Conservation (phyloP, 2,329 filamentous ascomycete genomes). For the Penicillium sp. region DNA sequence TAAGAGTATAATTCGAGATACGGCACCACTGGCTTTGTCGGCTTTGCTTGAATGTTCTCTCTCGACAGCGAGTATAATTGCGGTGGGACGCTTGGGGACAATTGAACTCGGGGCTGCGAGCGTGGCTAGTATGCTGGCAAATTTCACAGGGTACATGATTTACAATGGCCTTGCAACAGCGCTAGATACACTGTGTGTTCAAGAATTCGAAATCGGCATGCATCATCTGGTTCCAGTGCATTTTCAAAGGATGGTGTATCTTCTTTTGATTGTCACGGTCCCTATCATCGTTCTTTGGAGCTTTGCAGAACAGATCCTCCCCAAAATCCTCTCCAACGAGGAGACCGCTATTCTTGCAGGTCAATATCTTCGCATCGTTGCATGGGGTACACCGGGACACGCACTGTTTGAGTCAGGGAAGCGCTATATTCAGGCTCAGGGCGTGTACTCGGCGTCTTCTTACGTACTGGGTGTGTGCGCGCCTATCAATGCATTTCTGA, state of each 20-base stretch:
- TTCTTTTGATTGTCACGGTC: constrained; percentile 70
- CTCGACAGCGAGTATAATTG: constrained; percentile 75
- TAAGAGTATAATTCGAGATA: constrained; percentile 73
- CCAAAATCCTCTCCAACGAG: constrained; percentile 66
- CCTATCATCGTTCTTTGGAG: constrained; percentile 73
- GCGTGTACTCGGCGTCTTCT: constrained; percentile 74
- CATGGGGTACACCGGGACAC: constrained; percentile 72
- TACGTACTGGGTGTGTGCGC: constrained; percentile 80
- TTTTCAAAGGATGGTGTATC: constrained; percentile 75
- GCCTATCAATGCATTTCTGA: constrained; percentile 75
- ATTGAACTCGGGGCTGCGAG: constrained; percentile 67
- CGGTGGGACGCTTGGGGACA: constrained; percentile 72
- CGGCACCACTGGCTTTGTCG: constrained; percentile 68
- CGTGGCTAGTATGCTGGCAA: constrained; percentile 73
- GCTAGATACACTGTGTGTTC: constrained; percentile 85
- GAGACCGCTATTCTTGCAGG: constrained; percentile 71
- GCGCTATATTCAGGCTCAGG: constrained; percentile 82
- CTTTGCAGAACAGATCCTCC: constrained; percentile 66
- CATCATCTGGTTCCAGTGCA: constrained; percentile 83
- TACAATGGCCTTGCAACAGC: constrained; percentile 83
- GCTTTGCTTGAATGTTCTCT: constrained; percentile 78
- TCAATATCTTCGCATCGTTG: constrained; percentile 68
- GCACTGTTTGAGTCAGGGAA: constrained; percentile 75
- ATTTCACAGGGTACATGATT: constrained; percentile 73
- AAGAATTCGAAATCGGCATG: constrained; percentile 86